Evolutionary conservation across 345 rosid genomes (phyloP), one percentile per base, ranked within the genome.

Genomic region (Ceriops tagal): DNA sequence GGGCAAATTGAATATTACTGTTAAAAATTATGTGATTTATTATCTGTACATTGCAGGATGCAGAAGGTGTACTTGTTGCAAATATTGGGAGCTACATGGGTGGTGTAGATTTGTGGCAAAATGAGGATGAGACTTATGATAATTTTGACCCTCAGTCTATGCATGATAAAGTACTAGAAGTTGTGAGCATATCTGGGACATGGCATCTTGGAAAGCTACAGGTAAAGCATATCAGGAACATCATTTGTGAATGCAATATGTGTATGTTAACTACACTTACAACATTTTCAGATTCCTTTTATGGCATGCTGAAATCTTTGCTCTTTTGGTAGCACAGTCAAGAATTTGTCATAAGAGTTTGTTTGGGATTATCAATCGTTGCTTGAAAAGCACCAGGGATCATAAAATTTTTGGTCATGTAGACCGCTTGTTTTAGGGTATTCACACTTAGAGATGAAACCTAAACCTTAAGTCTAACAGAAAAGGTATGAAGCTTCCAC

Each of bases 181-280:
- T 90, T 65, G 96, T 90, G 37, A 86, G 89, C 35, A 77, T 90
- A 43, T 79, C 87, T 64, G 96, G 96, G 71, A 92, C 96, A 15
- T 90, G 96, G 96, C 96, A 90, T 70, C 93, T 90, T 19, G 96
- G 96, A 60, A 90, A 90, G 70, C 87, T 90, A 76, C 96, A 90
- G 93, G 96, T 88, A 27, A 53, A 51, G n/a, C 32, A 64, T 35
- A 5, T 52, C 20, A 31, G 10, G 34, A 74, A 24, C 28, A 32
- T 32, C 28, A 11, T 55, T 27, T 10, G 2, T 22, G 6, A 6
- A 9, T 56, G 59, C 59, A 24, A 6, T 61, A 27, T 51, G 10
- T 26, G 62, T 30, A 37, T 30, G 30, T 49, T 16, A 9, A 20
- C 18, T 9, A 11, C 31, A 56, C 18, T 55, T 68, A 15, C 21